These are phyloP conservation scores for Cadophora sp. DNA, from an alignment of 2,329 filamentous ascomycete genomes.

Conservation along the genomic window DNA sequence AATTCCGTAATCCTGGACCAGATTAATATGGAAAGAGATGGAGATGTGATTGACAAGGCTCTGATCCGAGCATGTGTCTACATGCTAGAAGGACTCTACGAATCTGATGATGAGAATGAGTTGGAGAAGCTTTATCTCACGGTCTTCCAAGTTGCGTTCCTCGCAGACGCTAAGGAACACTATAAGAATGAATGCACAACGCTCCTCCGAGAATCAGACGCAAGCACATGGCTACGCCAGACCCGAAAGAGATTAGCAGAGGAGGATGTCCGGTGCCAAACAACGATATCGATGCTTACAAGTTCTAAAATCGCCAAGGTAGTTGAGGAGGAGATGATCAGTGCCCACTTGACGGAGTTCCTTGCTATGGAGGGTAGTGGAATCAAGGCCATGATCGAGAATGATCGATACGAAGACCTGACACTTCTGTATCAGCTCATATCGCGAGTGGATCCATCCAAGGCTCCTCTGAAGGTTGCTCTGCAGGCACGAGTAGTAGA, in stretches of 20 bases:
- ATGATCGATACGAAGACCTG: conserved; percentile 81
- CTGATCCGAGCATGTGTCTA: conserved; percentile 83
- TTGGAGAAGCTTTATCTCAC: conserved; percentile 83
- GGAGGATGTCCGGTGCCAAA: conserved; percentile 82
- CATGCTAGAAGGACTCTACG: conserved; percentile 90
- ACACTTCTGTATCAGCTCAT: conserved; percentile 83
- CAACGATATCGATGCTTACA: conserved; percentile 78
- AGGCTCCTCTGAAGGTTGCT: conserved; percentile 71
- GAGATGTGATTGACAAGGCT: conserved; percentile 84
- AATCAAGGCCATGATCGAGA: conserved; percentile 88
- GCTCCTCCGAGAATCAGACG: conserved; percentile 79
- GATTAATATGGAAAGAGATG: conserved; percentile 89
- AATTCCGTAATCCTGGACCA: conserved; percentile 87
- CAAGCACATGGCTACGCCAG: conserved; percentile 80
- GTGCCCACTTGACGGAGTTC: conserved; percentile 78
- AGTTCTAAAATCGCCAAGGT: conserved; percentile 76
- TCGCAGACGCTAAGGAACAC: conserved; percentile 73
- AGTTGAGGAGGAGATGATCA: conserved; percentile 82
- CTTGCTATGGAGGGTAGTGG: conserved; percentile 86
- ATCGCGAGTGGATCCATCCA: conserved; percentile 76
- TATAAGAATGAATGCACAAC: conserved; percentile 78
- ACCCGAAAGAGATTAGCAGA: conserved; percentile 77
- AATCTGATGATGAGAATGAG: conserved; percentile 79
- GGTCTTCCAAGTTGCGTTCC: conserved; percentile 80
- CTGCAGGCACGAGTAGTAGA: conserved; percentile 79